Base-by-base conservation (phyloP, 768 basidiomycete genomes). In the Phylloporus scabripes region DNA sequence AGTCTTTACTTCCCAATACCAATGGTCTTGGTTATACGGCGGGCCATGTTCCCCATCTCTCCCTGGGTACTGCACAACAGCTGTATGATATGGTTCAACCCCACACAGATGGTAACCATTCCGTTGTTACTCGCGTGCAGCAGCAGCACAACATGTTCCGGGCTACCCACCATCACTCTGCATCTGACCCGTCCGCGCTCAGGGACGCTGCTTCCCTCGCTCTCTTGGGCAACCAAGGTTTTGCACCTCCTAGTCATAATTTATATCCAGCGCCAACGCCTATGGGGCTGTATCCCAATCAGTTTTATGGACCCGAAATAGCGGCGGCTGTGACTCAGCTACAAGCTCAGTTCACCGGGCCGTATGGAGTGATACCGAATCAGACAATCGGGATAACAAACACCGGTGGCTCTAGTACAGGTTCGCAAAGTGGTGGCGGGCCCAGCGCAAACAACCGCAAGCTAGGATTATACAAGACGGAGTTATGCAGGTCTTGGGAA, bases 361-460 rank as follows among this genome's bases (percentile, higher is more conserved):
- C 82, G 43, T 89, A 83, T 57, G 75, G 74, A 5, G 70, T 52
- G 45, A 54, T 77, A 11, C 71, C 74, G n/a, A 60, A 49, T 24
- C 82, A 82, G 51, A 68, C 62, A 6, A 64, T 70, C 67, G 49
- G 66, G 58, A 63, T 76, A 34, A 64, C 74, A 14, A 77, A 75
- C 53, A 74, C 76, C 0, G 70, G 72, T 17, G 43, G 58, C 52
- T 58, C 52, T 46, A 55, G 47, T 50, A 0, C 55, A 17, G 59
- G 60, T 33, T 60, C 69, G 17, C 64, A 68, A 33, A 61, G 33
- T 24, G 75, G 75, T 40, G 74, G 71, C 41, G 90, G 90, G 0
- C 91, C 91, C 14, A 92, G 88, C 54, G 87, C 90, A 9, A 93
- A 93, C 70, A 94, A 94, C 63, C 78, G 92, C 59, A 94, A 94